Evolutionary conservation across 108 stramenopile genomes (phyloP), one percentile per base, ranked within the genome.

Genomic region (Cyclotella cryptica): DNA sequence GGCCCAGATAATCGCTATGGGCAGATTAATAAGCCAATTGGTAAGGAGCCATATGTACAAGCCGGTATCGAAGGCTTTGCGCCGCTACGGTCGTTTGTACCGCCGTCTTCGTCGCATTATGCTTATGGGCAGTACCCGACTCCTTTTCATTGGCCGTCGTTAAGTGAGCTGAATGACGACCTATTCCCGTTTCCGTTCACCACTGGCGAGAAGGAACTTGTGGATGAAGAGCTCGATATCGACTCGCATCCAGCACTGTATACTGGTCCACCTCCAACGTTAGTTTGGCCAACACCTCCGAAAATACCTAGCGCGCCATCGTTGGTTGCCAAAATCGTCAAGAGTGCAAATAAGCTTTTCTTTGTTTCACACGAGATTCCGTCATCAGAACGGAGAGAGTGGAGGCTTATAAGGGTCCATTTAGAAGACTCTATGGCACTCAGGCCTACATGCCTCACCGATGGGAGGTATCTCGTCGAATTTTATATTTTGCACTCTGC

Each of bases 51-150:
- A 0, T 69, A 29, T 46, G 14, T 11, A 0, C n/a, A 47, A 11
- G 75, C 75, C 24, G 66, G 66, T 19, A 60, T 77, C 13, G 51
- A 59, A 9, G 75, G 75, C 0, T 68, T 68, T 53, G 27, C 13
- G n/a, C 75, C 75, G 4, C 18, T 24, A 11, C 44, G 45, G 7
- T 67, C 75, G 10, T 77, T 46, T 46, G 40, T 66, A 43, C 14
- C 17, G 21, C 26, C 24, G 18, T 26, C 18, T 42, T 10, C 9
- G 22, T 18, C 40, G 47, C 29, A n/a, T 51, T 21, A 13, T 19
- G 28, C 51, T 1, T 15, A 22, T 13, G 17, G 11, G 27, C 44
- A 19, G 21, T 40, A 17, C 54, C n/a, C 15, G 65, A 63, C 27
- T 62, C 27, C 28, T 59, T 29, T 29, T 29, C n/a, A 59, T 61